Base-by-base conservation (phyloP, 163 green algal genomes). In the Prototheca wickerhamii region DNA sequence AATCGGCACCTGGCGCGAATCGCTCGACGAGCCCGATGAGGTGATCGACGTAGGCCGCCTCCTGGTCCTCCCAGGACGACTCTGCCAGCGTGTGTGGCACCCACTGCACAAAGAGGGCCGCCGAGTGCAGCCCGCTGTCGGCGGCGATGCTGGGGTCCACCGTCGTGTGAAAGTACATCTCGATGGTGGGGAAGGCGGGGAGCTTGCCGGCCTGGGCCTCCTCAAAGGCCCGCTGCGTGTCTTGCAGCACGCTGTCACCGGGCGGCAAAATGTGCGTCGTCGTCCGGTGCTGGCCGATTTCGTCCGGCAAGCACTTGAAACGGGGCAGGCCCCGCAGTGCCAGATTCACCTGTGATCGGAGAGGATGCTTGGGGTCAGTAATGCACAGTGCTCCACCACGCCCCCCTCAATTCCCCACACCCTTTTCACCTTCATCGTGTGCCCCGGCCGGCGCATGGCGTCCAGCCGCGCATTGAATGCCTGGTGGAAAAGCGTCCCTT, bases 101-200 rank as follows among this genome's bases (percentile, higher is more conserved):
- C 67, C 71, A 82, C 63, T 84, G 75, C 60, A 87, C 80, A 67
- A 87, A 87, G n/a, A 87, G 70, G 2, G 80, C 80, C 21, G 67
- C 70, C 53, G 63, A 78, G 71, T 82, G 69, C 60, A 70, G 77
- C 10, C 73, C 73, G 8, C 71, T 65, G 2, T 58, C 57, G 59
- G 79, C 75, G 26, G 73, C 69, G 35, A 81, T 26, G 8, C 52
- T 63, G 0, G 65, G 67, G 65, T 85, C 78, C 21, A 79, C 72
- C 4, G 73, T 74, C 0, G 76, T 80, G 60, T 82, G 73, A 10
- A 67, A 76, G 60, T 83, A 83, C 30, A 75, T 72, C 54, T 87
- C 80, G 21, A 85, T 82, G n/a, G 76, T 81, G 0, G 80, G 78
- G 51, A 77, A 81, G 3, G 76, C 64, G 0, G 78, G 75, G 31